Evolutionary conservation across 495 filamentous ascomycete species (phyloP).

Genomic region (Tetracladium marchalianum): DNA sequence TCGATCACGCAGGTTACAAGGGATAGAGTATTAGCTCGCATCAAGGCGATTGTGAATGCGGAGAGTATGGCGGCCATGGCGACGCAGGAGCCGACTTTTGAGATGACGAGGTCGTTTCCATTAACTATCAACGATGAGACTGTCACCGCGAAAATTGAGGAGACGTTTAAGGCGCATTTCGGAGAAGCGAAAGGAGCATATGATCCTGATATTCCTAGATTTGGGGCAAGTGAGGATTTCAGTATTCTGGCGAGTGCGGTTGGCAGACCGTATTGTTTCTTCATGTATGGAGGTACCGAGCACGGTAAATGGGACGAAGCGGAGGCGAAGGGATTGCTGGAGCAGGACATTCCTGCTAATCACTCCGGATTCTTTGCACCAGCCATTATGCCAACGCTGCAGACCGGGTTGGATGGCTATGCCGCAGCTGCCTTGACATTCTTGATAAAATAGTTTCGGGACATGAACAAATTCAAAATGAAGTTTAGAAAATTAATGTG

Average conservation of each 20-base stretch:
- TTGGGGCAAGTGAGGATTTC: constrained; percentile 43
- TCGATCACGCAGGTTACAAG: constrained; percentile 30
- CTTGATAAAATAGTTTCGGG: constrained; percentile 9
- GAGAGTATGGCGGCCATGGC: constrained; percentile 39
- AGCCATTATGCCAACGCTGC: constrained; percentile 46
- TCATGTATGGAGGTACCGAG: constrained; percentile 42
- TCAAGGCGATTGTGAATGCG: constrained; percentile 42
- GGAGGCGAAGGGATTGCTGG: constrained; percentile 28
- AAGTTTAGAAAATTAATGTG: too few species aligned
- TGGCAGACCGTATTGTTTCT: constrained; percentile 41
- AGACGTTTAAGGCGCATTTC: constrained; percentile 36
- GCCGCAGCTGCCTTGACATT: constrained; percentile 41
- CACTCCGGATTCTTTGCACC: constrained; percentile 51
- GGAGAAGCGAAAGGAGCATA: neutral
- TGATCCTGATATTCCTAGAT: constrained; percentile 9
- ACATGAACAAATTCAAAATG: neutral
- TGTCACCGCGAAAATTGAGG: constrained; percentile 28
- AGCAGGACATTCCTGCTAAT: constrained; percentile 37
- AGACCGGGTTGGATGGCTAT: constrained; percentile 43
- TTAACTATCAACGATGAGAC: constrained; percentile 41
- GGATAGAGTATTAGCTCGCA: constrained; percentile 29
- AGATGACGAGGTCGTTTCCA: constrained; percentile 29
- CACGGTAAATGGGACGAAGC: constrained; percentile 13
- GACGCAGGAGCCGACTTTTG: constrained; percentile 29
- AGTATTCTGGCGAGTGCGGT: constrained; percentile 37